Conservation (phyloP, 2,329 filamentous ascomycete genomes). For the Pseudogymnoascus sp. region DNA sequence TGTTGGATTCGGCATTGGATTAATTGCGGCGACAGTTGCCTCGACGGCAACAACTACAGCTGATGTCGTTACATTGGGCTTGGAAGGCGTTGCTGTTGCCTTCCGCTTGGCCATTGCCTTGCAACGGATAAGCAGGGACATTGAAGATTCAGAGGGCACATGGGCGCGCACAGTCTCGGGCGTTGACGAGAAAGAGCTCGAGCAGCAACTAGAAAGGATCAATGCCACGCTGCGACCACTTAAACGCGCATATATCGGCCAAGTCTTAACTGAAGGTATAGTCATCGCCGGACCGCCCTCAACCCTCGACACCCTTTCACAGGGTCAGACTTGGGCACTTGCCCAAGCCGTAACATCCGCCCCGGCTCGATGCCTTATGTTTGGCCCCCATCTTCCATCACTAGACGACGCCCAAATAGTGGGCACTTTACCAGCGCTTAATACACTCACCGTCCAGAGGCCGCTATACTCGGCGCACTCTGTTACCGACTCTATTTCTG, state of each 20-base stretch:
- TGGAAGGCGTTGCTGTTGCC: slow-evolving; percentile 12
- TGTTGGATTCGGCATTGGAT: slow-evolving; percentile 18
- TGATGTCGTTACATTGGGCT: slow-evolving; percentile 11
- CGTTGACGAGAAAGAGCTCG: slow-evolving; percentile 8
- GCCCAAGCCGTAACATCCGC: not conserved
- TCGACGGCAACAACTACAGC: slow-evolving; percentile 10
- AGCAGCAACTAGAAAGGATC: not conserved
- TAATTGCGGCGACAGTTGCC: slow-evolving; percentile 17
- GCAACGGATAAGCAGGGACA: slow-evolving; percentile 14
- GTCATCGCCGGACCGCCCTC: slow-evolving; percentile 14
- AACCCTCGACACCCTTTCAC: slow-evolving; percentile 6
- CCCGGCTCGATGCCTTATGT: not conserved
- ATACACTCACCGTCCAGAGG: not conserved
- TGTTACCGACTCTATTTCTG: not conserved
- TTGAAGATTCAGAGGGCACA: slow-evolving; percentile 9
- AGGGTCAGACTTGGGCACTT: not conserved
- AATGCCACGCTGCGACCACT: slow-evolving; percentile 8
- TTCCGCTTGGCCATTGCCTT: slow-evolving; percentile 16
- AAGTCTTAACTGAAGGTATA: not conserved
- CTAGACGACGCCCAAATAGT: not conserved
- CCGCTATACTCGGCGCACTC: not conserved
- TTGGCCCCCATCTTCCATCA: not conserved
- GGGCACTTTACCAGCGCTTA: not conserved
- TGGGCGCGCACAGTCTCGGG: slow-evolving; percentile 8
- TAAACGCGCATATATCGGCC: slow-evolving; percentile 10